phyloP scores from a whole-genome alignment of 176 grass and related monocot genomes.

The Eleusine indica region DNA sequence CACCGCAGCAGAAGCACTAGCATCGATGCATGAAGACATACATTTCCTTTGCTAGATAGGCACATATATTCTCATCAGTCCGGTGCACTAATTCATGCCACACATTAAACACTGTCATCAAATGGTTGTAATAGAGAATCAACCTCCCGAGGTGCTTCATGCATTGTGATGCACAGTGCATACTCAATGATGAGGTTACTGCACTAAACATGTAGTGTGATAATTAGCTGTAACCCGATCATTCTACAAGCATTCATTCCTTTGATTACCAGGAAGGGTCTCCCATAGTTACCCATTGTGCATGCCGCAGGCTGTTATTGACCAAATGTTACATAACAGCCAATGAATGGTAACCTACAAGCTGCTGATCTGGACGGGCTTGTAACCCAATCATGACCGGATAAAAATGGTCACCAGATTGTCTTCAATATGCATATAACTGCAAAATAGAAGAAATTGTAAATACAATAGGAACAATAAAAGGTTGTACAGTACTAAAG shows the following conservation, averaged over 20 bases:
- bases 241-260: slow-evolving; percentile 1
- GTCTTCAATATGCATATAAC: slow-evolving; percentile 45
- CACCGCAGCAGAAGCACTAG: slow-evolving; percentile 4
- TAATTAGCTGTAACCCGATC: slow-evolving; percentile 12
- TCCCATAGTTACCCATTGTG: slow-evolving; percentile 11
- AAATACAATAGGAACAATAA: not conserved
- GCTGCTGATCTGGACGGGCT: slow-evolving; percentile 18
- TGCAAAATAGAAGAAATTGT: slow-evolving; percentile 38
- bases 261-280: slow-evolving; percentile 20
- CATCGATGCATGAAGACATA: not conserved
- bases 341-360: slow-evolving; percentile 23
- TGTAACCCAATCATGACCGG: slow-evolving; percentile 16
- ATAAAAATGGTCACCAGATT: slow-evolving; percentile 45
- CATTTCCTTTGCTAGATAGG: not conserved
- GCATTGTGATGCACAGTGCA: not conserved
- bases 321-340: slow-evolving; percentile 15
- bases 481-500: not conserved
- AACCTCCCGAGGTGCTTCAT: slow-evolving; percentile 13
- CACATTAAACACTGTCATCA: not conserved
- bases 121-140: not conserved
- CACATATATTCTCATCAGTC: not conserved
- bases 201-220: slow-evolving; percentile 2
- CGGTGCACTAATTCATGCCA: slow-evolving; percentile 1
- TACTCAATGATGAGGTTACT: not conserved
- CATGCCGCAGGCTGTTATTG: slow-evolving; percentile 11